Conservation (phyloP, 2,329 filamentous ascomycete genomes). For the Thermoascus crustaceus region DNA sequence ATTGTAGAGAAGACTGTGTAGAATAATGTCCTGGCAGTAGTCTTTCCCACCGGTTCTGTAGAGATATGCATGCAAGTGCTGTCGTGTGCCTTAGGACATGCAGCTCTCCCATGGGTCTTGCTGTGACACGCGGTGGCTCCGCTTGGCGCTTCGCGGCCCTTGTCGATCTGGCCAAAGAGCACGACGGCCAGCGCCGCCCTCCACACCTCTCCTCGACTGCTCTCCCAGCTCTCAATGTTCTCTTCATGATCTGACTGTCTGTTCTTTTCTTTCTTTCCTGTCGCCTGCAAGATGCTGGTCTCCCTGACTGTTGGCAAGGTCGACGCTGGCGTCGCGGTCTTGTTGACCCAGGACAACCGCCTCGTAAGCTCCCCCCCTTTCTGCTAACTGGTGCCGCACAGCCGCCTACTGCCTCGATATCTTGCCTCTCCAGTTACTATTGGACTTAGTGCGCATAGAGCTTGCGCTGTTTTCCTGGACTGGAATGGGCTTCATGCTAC, state of each 20-base stretch:
- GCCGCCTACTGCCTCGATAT: slow-evolving; percentile 1
- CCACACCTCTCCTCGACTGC: background rate
- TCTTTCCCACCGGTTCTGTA: too few relatives aligned
- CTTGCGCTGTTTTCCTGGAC: background rate
- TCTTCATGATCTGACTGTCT: slow-evolving; percentile 2
- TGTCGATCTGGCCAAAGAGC: slow-evolving; percentile 1
- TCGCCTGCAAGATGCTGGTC: slow-evolving; percentile 64
- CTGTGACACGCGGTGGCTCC: too few relatives aligned
- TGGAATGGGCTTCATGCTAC: background rate
- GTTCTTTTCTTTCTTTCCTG: background rate
- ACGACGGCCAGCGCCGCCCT: background rate
- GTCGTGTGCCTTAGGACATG: too few relatives aligned
- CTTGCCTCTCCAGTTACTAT: slow-evolving; percentile 2
- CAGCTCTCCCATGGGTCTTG: too few relatives aligned
- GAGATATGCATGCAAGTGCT: too few relatives aligned
- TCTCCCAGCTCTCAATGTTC: slow-evolving; percentile 5
- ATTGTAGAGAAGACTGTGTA: too few relatives aligned
- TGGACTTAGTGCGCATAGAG: background rate
- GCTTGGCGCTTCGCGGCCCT: slow-evolving; percentile 2
- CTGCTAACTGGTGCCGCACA: slow-evolving; percentile 1
- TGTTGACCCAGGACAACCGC: slow-evolving; percentile 93
- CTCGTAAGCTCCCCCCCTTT: slow-evolving; percentile 54
- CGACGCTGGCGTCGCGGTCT: slow-evolving; percentile 93
- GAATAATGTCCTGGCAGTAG: too few relatives aligned
- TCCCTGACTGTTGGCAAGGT: slow-evolving; percentile 98